Conservation (phyloP, 441 rosid genomes). For the Breynia disticha region DNA sequence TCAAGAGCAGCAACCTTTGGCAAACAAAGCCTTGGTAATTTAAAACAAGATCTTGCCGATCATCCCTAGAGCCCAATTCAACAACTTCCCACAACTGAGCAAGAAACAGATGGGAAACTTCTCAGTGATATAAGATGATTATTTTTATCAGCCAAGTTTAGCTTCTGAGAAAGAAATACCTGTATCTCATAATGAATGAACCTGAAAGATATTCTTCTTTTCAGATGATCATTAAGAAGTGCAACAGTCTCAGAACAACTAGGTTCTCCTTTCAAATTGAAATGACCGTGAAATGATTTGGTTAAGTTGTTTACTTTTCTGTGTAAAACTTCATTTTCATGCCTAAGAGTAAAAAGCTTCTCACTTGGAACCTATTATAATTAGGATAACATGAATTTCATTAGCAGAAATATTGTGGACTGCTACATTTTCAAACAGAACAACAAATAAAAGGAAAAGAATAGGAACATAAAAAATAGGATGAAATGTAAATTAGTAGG, state of each 20-base stretch:
- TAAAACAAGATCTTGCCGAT: conserved; percentile 42
- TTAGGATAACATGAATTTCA: conserved; percentile 10
- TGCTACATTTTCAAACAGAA: neutral
- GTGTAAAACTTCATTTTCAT: conserved; percentile 44
- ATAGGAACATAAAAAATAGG: neutral
- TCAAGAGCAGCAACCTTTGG: conserved; percentile 68
- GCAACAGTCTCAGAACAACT: conserved; percentile 32
- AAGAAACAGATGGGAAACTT: conserved; percentile 20
- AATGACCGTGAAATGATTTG: conserved; percentile 27
- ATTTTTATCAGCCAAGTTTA: conserved; percentile 10
- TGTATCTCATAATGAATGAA: conserved; percentile 46
- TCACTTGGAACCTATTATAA: conserved; percentile 37
- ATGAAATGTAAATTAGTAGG: neutral
- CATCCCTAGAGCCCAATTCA: conserved; percentile 33
- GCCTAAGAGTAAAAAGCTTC: conserved; percentile 29
- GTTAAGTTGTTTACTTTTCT: conserved; percentile 41
- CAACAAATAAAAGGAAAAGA: too few relatives aligned
- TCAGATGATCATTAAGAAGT: conserved; percentile 35
- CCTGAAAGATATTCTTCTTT: conserved; percentile 49
- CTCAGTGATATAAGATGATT: conserved; percentile 14
- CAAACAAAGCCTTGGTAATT: conserved; percentile 51
- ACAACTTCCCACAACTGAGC: conserved; percentile 65
- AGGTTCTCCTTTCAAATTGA: conserved; percentile 43
- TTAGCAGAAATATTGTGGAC: neutral
- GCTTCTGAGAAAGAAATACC: conserved; percentile 35